Percentiles rank a stretch among this genome's conserved stretches.
These are phyloP conservation scores for Coniella vitis DNA, from an alignment of 2,329 filamentous ascomycete species.

Conservation along the genomic window DNA sequence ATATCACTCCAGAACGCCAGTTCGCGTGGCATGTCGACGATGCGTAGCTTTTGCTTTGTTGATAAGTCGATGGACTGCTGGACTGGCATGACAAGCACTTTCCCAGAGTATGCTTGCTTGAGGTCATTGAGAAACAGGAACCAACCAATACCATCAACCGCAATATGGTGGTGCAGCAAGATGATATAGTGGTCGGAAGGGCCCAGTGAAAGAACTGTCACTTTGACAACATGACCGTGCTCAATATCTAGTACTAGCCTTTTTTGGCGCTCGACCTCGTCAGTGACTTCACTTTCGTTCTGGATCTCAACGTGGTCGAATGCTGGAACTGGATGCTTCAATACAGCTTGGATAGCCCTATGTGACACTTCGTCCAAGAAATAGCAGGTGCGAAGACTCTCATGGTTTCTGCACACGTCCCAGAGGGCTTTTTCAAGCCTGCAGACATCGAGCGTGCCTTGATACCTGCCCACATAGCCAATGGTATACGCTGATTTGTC, in stretches of 20 bases:
- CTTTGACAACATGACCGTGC: neutral
- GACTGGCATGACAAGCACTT: neutral
- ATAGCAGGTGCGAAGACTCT: no score
- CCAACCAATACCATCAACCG: conserved; percentile 25
- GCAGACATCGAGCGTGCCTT: no score
- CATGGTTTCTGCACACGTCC: no score
- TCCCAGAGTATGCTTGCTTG: neutral
- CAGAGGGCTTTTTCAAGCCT: no score
- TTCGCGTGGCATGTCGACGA: neutral
- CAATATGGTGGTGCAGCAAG: conserved; percentile 26
- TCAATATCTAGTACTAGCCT: neutral
- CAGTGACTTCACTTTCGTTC: neutral
- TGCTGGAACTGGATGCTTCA: no score
- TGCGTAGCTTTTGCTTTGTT: neutral
- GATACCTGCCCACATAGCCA: no score
- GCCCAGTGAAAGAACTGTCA: neutral
- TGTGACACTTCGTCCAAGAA: no score
- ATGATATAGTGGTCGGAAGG: neutral
- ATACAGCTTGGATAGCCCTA: no score
- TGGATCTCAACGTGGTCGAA: no score
- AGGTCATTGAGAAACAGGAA: conserved; percentile 19
- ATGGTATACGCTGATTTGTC: no score
- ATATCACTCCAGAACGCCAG: neutral
- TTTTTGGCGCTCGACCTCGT: neutral
- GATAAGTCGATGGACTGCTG: neutral